Evolutionary conservation across 768 basidiomycete genomes (phyloP).

Genomic region (Rossbeevera mucosa): DNA sequence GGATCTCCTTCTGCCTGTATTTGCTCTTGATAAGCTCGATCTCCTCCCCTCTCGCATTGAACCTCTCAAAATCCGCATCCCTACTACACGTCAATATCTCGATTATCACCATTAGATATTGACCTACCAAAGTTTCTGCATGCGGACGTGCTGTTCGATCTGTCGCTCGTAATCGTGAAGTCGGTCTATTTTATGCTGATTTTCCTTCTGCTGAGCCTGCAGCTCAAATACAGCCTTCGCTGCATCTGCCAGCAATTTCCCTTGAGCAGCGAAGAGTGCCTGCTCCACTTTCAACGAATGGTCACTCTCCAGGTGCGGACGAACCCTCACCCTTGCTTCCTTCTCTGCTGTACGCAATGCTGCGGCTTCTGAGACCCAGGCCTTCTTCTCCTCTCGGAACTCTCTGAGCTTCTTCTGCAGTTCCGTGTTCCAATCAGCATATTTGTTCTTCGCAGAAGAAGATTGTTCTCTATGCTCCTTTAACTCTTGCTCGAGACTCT

Average conservation of each 20-base stretch:
- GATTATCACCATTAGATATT: neutral
- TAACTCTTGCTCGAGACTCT: slow-evolving; percentile 61
- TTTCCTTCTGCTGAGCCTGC: slow-evolving; percentile 72
- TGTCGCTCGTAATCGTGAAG: slow-evolving; percentile 83
- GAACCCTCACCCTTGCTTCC: slow-evolving; percentile 53
- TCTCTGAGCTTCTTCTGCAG: slow-evolving; percentile 73
- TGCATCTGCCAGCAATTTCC: slow-evolving; percentile 64
- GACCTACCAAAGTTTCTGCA: slow-evolving; percentile 74
- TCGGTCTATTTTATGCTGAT: slow-evolving; percentile 74
- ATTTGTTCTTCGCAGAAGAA: slow-evolving; percentile 67
- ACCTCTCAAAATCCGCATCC: slow-evolving; percentile 70
- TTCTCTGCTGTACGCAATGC: slow-evolving; percentile 64
- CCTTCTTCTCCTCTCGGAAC: slow-evolving; percentile 74
- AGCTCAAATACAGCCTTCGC: slow-evolving; percentile 65
- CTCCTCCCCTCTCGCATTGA: slow-evolving; percentile 59
- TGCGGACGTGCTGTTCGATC: slow-evolving; percentile 74
- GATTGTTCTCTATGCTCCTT: slow-evolving; percentile 72
- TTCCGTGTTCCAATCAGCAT: slow-evolving; percentile 79
- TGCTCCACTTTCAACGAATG: slow-evolving; percentile 20
- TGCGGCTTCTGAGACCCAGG: slow-evolving; percentile 68
- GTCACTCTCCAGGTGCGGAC: neutral
- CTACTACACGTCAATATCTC: slow-evolving; percentile 35
- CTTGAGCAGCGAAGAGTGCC: slow-evolving; percentile 68
- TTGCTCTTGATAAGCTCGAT: slow-evolving; percentile 52
- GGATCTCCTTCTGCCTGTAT: slow-evolving; percentile 65